Evolutionary conservation across 345 rosid genomes (phyloP).

Genomic region (Fremontodendron californicum): DNA sequence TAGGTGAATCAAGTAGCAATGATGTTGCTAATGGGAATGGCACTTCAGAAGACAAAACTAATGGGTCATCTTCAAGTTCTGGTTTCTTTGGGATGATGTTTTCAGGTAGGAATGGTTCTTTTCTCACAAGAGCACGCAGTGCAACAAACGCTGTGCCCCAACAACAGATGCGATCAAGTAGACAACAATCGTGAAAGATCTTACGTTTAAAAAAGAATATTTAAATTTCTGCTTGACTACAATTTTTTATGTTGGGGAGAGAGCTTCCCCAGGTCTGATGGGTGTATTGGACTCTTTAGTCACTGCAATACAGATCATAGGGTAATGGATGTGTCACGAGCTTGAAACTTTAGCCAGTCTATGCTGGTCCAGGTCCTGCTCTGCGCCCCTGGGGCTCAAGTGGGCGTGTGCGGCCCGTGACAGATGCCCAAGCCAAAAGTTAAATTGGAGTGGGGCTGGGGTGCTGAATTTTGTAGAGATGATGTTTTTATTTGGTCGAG

Average conservation of each 20-base stretch:
- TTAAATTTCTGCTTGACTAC: background rate
- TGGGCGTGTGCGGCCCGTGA: too few relatives aligned
- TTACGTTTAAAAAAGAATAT: background rate
- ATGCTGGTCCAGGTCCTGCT: too few relatives aligned
- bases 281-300: background rate
- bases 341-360: too few relatives aligned
- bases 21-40: conserved; percentile 24
- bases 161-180: conserved; percentile 29
- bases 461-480: conserved; percentile 34
- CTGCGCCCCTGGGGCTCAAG: too few relatives aligned
- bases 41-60: conserved; percentile 20
- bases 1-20: conserved; percentile 26
- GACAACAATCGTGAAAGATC: conserved; percentile 26
- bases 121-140: conserved; percentile 39
- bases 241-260: background rate
- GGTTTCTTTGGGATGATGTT: conserved; percentile 15
- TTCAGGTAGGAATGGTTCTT: conserved; percentile 12
- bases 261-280: background rate
- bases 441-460: conserved; percentile 1
- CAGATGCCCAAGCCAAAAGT: conserved; percentile 14
- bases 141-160: conserved; percentile 33
- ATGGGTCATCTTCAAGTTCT: conserved; percentile 23
- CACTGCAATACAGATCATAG: background rate
- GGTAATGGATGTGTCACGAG: too few relatives aligned
- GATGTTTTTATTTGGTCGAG: background rate